Percentiles rank a stretch among this genome's conserved stretches.
phyloP scores from a whole-genome alignment of 345 rosid genomes.

The Citrus mangshanensis region DNA sequence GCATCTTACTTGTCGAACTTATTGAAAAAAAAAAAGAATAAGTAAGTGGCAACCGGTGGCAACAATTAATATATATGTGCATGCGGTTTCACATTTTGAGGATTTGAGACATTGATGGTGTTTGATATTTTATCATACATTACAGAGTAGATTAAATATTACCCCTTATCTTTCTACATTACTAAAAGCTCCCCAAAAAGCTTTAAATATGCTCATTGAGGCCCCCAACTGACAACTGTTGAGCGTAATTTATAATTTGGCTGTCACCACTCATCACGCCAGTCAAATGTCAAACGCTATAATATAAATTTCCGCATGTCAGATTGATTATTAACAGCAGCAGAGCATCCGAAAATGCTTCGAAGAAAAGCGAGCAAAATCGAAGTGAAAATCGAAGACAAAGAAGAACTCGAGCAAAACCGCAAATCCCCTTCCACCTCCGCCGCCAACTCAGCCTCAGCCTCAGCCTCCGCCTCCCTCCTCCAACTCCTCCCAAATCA shows the following conservation, averaged over 20 bases:
- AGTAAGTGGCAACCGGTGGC: too few species aligned
- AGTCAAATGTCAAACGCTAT: neutral
- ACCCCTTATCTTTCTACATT: neutral
- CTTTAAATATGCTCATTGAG: neutral
- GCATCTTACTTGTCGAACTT: too few species aligned
- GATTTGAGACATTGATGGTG: too few species aligned
- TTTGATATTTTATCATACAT: too few species aligned
- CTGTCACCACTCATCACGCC: too few species aligned
- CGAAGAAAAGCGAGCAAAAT: conserved; percentile 81
- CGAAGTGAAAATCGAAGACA: conserved; percentile 81
- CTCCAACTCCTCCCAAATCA: conserved; percentile 53
- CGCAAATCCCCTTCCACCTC: conserved; percentile 44
- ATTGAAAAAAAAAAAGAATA: too few species aligned
- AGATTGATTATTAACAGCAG: neutral
- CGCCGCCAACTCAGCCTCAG: conserved; percentile 10
- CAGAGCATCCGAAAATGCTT: conserved; percentile 45
- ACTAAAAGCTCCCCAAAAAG: fast-evolving
- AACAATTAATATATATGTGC: neutral
- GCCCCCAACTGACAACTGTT: neutral
- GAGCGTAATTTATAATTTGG: neutral
- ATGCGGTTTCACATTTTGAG: too few species aligned
- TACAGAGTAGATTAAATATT: too few species aligned
- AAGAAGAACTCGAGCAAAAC: conserved; percentile 76
- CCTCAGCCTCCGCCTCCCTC: conserved; percentile 48
- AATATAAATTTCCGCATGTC: neutral